A percentile compares a stretch with the other conserved stretches of the same genome.
These are phyloP conservation scores for Chaetothyriales sp. DNA, from an alignment of 2,329 filamentous ascomycete species.

Conservation along the genomic window DNA sequence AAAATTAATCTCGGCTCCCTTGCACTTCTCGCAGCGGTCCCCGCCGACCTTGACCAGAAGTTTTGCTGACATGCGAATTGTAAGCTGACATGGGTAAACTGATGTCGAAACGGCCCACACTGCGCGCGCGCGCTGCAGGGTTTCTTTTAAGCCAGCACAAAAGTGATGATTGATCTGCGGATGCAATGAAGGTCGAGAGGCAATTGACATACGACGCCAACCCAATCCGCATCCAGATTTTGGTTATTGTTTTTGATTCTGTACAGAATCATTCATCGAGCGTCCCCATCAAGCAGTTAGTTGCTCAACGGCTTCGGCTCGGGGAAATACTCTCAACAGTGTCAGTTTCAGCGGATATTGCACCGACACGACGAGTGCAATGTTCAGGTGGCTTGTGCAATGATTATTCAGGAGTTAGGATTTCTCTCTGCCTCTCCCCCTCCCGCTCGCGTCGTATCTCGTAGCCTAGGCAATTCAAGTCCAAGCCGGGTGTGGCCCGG, in stretches of 20 bases:
- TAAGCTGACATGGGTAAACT: not conserved
- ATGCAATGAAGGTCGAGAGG: conserved; percentile 16
- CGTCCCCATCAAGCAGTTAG: not conserved
- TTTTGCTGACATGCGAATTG: not conserved
- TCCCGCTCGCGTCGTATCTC: not conserved
- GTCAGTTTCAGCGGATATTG: not conserved
- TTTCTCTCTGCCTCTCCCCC: not conserved
- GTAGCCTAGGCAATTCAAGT: not conserved
- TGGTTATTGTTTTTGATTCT: not conserved
- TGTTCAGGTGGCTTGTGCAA: not conserved
- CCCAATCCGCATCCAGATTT: conserved; percentile 16
- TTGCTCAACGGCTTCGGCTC: not conserved
- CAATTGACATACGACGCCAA: conserved; percentile 8
- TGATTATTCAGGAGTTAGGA: not conserved
- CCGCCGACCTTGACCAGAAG: not conserved
- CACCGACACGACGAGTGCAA: not conserved
- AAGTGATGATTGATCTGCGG: conserved; percentile 11
- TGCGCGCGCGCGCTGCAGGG: not conserved
- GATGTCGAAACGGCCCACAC: not conserved
- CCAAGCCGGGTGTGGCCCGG: too few species aligned
- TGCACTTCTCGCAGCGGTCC: not conserved
- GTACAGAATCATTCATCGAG: not conserved
- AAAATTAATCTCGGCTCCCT: not conserved
- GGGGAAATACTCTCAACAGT: not conserved
- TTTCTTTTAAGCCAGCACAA: not conserved